Percentiles rank a stretch among this genome's conserved stretches.
Evolutionary conservation across 768 basidiomycete genomes (phyloP).

Genomic region (Boletus barrowsii): DNA sequence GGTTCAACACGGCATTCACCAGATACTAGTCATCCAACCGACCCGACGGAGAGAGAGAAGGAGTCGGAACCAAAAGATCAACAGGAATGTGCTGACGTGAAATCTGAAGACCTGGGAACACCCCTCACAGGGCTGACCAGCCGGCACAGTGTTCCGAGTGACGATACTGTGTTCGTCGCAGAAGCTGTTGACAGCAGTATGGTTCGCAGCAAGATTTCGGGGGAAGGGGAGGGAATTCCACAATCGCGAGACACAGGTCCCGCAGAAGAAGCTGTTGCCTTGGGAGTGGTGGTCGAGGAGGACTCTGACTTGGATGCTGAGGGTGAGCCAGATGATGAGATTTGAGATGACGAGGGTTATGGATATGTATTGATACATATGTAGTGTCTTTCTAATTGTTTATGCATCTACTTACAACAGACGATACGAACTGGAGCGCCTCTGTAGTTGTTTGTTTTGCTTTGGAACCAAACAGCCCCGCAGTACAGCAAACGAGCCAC

Average conservation of each 20-base stretch:
- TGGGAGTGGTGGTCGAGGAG: slow-evolving; percentile 18
- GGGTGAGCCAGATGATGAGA: slow-evolving; percentile 44
- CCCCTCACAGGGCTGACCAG: slow-evolving; percentile 48
- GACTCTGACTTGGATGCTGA: slow-evolving; percentile 40
- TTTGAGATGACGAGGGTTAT: slow-evolving; percentile 33
- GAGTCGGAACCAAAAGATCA: slow-evolving; percentile 2
- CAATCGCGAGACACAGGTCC: slow-evolving; percentile 2
- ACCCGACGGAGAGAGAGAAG: background rate
- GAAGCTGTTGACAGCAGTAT: slow-evolving; percentile 30
- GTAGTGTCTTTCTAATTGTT: slow-evolving; percentile 20
- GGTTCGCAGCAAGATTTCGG: slow-evolving; percentile 27
- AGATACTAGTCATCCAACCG: background rate
- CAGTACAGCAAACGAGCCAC: slow-evolving; percentile 33
- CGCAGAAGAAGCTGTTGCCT: slow-evolving; percentile 1
- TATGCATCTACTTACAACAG: slow-evolving; percentile 14
- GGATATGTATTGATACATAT: slow-evolving; percentile 19
- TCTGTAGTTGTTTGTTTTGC: slow-evolving; percentile 23
- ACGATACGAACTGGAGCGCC: slow-evolving; percentile 23
- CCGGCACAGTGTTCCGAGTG: slow-evolving; percentile 55
- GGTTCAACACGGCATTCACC: background rate
- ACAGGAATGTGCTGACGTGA: slow-evolving; percentile 33
- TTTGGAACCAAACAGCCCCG: slow-evolving; percentile 10
- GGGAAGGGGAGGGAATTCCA: slow-evolving; percentile 15
- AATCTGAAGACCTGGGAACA: slow-evolving; percentile 54
- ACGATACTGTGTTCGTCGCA: slow-evolving; percentile 48